Evolutionary conservation across 768 basidiomycete genomes (phyloP).

Genomic region (Tubosaeta sp.): DNA sequence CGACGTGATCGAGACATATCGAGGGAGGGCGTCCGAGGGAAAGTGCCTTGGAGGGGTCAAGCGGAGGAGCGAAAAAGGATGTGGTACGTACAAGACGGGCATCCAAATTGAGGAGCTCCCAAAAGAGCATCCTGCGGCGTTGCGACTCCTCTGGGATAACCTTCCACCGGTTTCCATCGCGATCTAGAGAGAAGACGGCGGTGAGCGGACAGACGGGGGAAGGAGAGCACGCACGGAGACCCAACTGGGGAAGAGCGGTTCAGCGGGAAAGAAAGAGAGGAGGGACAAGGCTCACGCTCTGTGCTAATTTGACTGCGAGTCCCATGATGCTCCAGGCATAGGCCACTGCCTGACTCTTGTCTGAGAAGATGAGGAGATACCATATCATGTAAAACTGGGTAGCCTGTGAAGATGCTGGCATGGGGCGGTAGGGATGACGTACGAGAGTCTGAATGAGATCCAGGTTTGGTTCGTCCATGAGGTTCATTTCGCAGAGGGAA

Average conservation of each 20-base stretch:
- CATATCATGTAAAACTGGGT: slow-evolving; percentile 68
- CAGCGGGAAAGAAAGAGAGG: background rate
- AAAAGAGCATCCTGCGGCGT: slow-evolving; percentile 63
- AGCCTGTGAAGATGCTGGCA: slow-evolving; percentile 30
- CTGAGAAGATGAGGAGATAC: slow-evolving; percentile 71
- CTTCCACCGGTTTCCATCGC: slow-evolving; percentile 59
- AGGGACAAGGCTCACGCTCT: slow-evolving; percentile 49
- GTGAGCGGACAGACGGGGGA: slow-evolving; percentile 15
- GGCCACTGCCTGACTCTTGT: slow-evolving; percentile 66
- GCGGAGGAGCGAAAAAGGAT: slow-evolving; percentile 10
- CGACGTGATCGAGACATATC: slow-evolving; percentile 60
- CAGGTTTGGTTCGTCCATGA: slow-evolving; percentile 72
- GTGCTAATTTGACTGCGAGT: slow-evolving; percentile 67
- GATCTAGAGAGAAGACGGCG: slow-evolving; percentile 44
- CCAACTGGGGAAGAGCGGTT: slow-evolving; percentile 41
- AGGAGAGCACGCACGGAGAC: slow-evolving; percentile 49
- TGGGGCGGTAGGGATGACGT: slow-evolving; percentile 16
- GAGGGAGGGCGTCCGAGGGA: slow-evolving; percentile 72
- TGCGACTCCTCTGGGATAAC: slow-evolving; percentile 71
- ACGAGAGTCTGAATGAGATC: slow-evolving; percentile 68
- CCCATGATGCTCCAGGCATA: slow-evolving; percentile 78
- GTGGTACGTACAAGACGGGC: slow-evolving; percentile 52
- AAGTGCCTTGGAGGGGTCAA: slow-evolving; percentile 44
- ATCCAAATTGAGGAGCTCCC: slow-evolving; percentile 72
- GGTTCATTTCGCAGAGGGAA: slow-evolving; percentile 65